A percentile compares a stretch with the other conserved stretches of the same genome.
Conservation (phyloP, 225 moss, liverwort and hornwort species). For the Lunularia cruciata region DNA sequence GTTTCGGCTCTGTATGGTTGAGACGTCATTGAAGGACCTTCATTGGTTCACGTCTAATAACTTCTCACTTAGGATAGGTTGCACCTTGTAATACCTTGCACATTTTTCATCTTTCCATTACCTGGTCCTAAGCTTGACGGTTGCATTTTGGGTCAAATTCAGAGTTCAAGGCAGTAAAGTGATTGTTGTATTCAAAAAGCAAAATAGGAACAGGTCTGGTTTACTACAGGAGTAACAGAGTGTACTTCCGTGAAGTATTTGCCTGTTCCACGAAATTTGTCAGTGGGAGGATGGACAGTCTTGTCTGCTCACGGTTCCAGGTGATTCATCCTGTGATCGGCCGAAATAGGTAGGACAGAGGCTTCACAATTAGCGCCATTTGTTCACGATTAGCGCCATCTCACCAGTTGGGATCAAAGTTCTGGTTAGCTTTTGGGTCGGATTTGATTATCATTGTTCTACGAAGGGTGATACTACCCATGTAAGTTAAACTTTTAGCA, state of each 20-base stretch:
- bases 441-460: constrained; percentile 4
- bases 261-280: not conserved
- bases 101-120: not conserved
- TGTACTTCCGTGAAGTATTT: not conserved
- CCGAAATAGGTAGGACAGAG: not conserved
- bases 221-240: not conserved
- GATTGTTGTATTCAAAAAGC: not conserved
- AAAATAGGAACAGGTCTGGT: not conserved
- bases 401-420: not conserved
- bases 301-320: not conserved
- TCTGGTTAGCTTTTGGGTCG: constrained; percentile 12
- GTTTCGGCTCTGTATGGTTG: constrained; percentile 19
- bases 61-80: not conserved
- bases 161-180: not conserved
- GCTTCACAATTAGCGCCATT: constrained; percentile 1
- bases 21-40: constrained; percentile 6
- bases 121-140: not conserved
- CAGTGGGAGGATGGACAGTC: not conserved
- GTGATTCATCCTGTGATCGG: not conserved
- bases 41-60: not conserved
- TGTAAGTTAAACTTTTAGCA: not conserved
- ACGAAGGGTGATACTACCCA: constrained; percentile 16
- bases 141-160: constrained; percentile 5
- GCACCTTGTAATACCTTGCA: not conserved
- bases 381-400: not conserved